Conservation (phyloP, 2,329 filamentous ascomycete genomes). For the Arthrobotrys pseudoclavata region DNA sequence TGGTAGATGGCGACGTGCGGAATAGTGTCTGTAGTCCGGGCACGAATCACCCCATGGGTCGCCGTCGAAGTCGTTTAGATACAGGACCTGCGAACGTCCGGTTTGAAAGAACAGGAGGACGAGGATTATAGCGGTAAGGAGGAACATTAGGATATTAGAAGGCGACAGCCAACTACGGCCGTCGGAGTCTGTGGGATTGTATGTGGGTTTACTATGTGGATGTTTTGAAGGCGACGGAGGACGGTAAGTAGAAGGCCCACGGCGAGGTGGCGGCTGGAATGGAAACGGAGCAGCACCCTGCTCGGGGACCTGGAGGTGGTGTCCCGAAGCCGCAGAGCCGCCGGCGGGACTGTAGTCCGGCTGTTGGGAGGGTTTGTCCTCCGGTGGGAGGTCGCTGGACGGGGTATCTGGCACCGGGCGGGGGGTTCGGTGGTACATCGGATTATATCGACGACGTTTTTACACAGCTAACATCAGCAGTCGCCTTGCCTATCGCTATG, state of each 20-base stretch:
- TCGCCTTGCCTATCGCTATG: slow-evolving; percentile 2
- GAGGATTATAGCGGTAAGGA: slow-evolving; percentile 43
- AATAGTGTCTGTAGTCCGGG: slow-evolving; percentile 76
- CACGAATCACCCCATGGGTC: slow-evolving; percentile 69
- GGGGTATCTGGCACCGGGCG: slow-evolving; percentile 55
- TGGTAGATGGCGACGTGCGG: slow-evolving; percentile 75
- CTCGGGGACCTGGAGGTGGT: slow-evolving; percentile 43
- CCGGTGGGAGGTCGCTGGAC: slow-evolving; percentile 44
- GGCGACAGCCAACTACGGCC: slow-evolving; percentile 45
- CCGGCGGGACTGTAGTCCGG: slow-evolving; percentile 3
- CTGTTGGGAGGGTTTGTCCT: slow-evolving; percentile 57
- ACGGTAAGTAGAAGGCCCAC: slow-evolving; percentile 42
- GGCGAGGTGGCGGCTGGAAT: slow-evolving; percentile 42
- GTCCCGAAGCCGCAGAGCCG: slow-evolving; percentile 13
- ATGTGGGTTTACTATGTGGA: slow-evolving; percentile 45
- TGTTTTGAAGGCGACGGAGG: slow-evolving; percentile 53
- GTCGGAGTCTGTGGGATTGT: slow-evolving; percentile 30
- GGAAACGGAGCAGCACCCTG: slow-evolving; percentile 40
- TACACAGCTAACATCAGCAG: slow-evolving; percentile 33
- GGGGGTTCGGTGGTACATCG: slow-evolving; percentile 59
- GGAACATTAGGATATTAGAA: slow-evolving; percentile 52
- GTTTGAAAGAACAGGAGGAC: slow-evolving; percentile 52
- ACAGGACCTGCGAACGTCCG: slow-evolving; percentile 38
- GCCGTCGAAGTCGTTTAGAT: slow-evolving; percentile 58
- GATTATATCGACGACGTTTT: slow-evolving; percentile 11